Evolutionary conservation across 108 stramenopile genomes (phyloP).

Genomic region (Cylindrotheca closterium): DNA sequence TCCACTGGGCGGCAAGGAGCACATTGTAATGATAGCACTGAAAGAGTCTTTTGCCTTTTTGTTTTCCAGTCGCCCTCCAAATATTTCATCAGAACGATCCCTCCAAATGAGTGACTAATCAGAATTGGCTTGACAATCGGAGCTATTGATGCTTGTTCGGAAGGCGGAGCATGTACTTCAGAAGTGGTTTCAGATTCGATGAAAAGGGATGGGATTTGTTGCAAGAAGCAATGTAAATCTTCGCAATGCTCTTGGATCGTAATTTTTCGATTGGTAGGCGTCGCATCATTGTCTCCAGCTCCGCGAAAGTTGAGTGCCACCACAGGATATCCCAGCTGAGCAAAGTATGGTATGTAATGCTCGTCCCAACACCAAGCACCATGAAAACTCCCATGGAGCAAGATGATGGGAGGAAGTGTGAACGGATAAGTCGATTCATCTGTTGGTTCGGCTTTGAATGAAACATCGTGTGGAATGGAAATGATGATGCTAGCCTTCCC

Average conservation of each 20-base stretch:
- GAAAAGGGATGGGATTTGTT: no score
- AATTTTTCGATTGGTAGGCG: no score
- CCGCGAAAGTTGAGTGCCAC: conserved; percentile 61
- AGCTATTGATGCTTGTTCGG: no score
- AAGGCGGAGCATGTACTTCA: no score
- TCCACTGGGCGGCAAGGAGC: conserved; percentile 81
- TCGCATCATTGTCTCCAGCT: conserved; percentile 58
- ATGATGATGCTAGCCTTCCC: no score
- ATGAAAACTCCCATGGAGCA: conserved; percentile 76
- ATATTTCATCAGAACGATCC: conserved; percentile 55
- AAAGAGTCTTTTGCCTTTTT: conserved; percentile 16
- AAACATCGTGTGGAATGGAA: no score
- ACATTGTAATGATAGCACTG: conserved; percentile 68
- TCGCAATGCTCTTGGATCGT: no score
- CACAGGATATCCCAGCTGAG: conserved; percentile 43
- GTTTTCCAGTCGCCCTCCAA: conserved; percentile 26
- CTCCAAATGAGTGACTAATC: conserved; percentile 60
- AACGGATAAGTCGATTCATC: no score
- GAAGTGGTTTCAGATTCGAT: no score
- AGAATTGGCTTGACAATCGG: no score
- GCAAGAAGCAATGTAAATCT: no score
- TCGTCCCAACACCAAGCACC: conserved; percentile 74
- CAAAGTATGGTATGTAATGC: conserved; percentile 54
- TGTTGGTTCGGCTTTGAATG: no score
- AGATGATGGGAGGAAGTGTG: conserved; percentile 60